Conservation (phyloP, 2,329 filamentous ascomycete species). For the Aspergillus fumigatus region DNA sequence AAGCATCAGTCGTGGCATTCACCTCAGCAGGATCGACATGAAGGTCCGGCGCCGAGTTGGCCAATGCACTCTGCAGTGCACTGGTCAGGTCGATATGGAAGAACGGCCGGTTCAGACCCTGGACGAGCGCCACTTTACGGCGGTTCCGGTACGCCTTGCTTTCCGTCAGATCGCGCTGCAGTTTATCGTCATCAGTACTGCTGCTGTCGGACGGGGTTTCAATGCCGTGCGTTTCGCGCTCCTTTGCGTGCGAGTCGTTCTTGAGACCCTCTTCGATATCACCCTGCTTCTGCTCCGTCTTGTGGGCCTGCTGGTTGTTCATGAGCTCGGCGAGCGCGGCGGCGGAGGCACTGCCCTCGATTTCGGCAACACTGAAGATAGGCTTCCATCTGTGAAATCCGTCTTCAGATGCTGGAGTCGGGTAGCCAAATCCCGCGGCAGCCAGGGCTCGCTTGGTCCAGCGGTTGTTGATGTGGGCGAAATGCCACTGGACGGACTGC, state of each 20-base stretch:
- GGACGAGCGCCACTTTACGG: slow-evolving; percentile 60
- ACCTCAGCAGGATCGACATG: background rate
- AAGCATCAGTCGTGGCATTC: background rate
- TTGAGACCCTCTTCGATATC: slow-evolving; percentile 33
- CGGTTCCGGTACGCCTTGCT: slow-evolving; percentile 44
- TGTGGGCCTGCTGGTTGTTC: slow-evolving; percentile 52
- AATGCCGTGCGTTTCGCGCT: slow-evolving; percentile 27
- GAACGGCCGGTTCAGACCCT: slow-evolving; percentile 81
- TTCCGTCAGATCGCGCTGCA: slow-evolving; percentile 44
- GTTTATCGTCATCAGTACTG: slow-evolving; percentile 30
- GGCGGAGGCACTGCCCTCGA: slow-evolving; percentile 67
- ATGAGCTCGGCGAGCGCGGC: slow-evolving; percentile 63
- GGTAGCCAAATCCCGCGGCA: slow-evolving; percentile 83
- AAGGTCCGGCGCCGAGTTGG: slow-evolving; percentile 54
- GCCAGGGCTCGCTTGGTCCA: slow-evolving; percentile 92
- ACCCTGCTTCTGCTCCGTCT: slow-evolving; percentile 12
- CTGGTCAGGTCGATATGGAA: slow-evolving; percentile 93
- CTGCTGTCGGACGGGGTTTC: slow-evolving; percentile 27
- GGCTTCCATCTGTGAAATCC: slow-evolving; percentile 74
- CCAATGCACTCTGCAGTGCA: slow-evolving; percentile 80
- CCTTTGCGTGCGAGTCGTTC: slow-evolving; percentile 25
- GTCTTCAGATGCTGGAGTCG: slow-evolving; percentile 52
- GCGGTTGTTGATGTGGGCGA: slow-evolving; percentile 86
- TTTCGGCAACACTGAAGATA: slow-evolving; percentile 90
- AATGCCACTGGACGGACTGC: slow-evolving; percentile 86